Base-by-base conservation (phyloP, 306 rosid genomes). In the Astragalus glycyphyllos region DNA sequence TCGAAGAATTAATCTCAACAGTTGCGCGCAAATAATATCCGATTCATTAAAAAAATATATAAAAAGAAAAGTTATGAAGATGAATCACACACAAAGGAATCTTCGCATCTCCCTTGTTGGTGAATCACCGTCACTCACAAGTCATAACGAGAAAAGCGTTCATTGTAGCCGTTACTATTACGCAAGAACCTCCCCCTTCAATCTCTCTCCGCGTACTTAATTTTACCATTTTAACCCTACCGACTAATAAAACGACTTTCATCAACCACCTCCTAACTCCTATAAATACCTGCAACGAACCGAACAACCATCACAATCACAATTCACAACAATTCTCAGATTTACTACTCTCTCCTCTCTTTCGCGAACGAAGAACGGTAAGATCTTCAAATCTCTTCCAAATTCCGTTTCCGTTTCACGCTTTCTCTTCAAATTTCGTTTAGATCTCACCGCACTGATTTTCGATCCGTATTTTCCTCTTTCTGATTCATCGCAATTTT, bases 161-260 rank as follows among this genome's bases (percentile, higher is more conserved):
- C 64, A 29, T 75, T 17, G 74, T 75, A 67, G 61, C 80, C 80
- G 80, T 76, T 76, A 76, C 69, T 13, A 20, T 47, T 26, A 76
- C 80, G 80, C 80, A 76, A 76, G 23, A 53, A 68, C 9, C 68
- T 34, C 44, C 0, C 60, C 49, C 42, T 34, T 15, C 45, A n/a
- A 26, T 26, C 1, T 65, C 38, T 29, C 41, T 13, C 58, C 69
- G n/a, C 23, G 16, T 54, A 38, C 13, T 7, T 37, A 32, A 6
- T 13, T 68, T 76, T 68, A 63, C 75, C 32, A 48, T 67, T 67
- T 68, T 76, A 41, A 68, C 80, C 80, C 75, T 58, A 76, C 75
- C 75, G 69, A 67, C 80, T 67, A 76, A 20, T 1, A 9, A 45
- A 57, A 75, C 68, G 53, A 75, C 40, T 34, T 56, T 8, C 46